phyloP scores from a whole-genome alignment of 2,329 filamentous ascomycete genomes.

The Sarocladiaceae sp. region DNA sequence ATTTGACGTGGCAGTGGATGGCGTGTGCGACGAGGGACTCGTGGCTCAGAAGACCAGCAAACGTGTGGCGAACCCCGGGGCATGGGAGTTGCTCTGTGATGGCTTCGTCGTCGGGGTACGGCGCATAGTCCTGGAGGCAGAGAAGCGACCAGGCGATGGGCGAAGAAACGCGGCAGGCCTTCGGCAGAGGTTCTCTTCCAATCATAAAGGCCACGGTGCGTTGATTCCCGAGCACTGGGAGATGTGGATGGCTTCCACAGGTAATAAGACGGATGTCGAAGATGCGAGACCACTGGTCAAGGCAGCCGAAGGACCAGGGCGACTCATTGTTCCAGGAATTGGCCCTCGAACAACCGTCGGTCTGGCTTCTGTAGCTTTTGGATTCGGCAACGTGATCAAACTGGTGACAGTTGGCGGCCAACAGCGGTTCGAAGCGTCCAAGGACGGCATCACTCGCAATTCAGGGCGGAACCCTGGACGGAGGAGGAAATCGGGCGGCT shows the following conservation, averaged over 20 bases:
- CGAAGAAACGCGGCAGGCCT: constrained; percentile 14
- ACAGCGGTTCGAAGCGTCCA: constrained; percentile 54
- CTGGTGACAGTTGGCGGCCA: constrained; percentile 60
- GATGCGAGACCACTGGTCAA: constrained; percentile 42
- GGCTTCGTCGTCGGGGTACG: constrained; percentile 62
- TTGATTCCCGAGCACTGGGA: constrained; percentile 42
- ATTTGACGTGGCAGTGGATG: constrained; percentile 25
- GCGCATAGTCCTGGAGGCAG: constrained; percentile 27
- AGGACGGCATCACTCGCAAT: constrained; percentile 24
- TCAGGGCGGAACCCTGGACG: constrained; percentile 31
- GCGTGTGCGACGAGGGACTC: constrained; percentile 46
- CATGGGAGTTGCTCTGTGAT: constrained; percentile 58
- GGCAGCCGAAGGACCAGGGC: constrained; percentile 37
- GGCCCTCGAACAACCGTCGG: constrained; percentile 64
- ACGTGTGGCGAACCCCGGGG: constrained; percentile 57
- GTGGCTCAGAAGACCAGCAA: constrained; percentile 47
- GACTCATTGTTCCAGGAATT: constrained; percentile 60
- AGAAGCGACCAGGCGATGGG: constrained; percentile 12
- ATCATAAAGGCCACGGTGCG: constrained; percentile 12
- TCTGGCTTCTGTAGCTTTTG: constrained; percentile 61
- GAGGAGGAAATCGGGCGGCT: constrained; percentile 28
- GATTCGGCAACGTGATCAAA: constrained; percentile 70
- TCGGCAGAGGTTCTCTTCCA: constrained; percentile 23
- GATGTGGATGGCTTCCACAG: constrained; percentile 48
- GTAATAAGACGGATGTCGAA: constrained; percentile 37